Conservation (phyloP, 1,139 yeast species). For the Nakaseomyces bracarensis region DNA sequence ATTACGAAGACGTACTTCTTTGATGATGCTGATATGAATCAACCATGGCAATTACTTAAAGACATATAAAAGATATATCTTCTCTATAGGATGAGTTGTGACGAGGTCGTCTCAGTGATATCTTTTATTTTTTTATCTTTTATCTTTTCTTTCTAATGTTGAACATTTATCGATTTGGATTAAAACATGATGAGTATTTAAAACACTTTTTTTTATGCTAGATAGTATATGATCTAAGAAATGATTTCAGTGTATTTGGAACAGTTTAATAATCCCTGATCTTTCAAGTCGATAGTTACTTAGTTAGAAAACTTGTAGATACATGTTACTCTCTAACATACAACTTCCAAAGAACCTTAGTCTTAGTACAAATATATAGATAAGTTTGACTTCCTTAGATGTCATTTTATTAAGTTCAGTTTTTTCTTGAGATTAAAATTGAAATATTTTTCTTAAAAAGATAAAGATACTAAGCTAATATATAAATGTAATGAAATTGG, state of each 20-base stretch:
- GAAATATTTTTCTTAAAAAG: neutral
- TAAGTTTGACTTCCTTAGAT: no score
- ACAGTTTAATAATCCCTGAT: slow-evolving; percentile 24
- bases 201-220: slow-evolving; percentile 28
- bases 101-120: neutral
- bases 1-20: no score
- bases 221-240: slow-evolving; percentile 32
- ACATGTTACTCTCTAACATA: no score
- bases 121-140: neutral
- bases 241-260: slow-evolving; percentile 28
- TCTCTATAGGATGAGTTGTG: no score
- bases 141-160: neutral
- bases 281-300: no score
- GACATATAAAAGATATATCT: no score
- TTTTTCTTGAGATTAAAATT: neutral
- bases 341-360: no score
- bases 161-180: slow-evolving; percentile 5
- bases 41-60: no score
- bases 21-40: no score
- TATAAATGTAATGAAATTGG: neutral
- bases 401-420: no score
- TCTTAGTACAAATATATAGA: no score
- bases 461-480: slow-evolving; percentile 5
- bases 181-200: slow-evolving; percentile 24
- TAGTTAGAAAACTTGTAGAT: no score